Conservation (phyloP, 495 filamentous ascomycete genomes). For the Jackrogersella multiformis region DNA sequence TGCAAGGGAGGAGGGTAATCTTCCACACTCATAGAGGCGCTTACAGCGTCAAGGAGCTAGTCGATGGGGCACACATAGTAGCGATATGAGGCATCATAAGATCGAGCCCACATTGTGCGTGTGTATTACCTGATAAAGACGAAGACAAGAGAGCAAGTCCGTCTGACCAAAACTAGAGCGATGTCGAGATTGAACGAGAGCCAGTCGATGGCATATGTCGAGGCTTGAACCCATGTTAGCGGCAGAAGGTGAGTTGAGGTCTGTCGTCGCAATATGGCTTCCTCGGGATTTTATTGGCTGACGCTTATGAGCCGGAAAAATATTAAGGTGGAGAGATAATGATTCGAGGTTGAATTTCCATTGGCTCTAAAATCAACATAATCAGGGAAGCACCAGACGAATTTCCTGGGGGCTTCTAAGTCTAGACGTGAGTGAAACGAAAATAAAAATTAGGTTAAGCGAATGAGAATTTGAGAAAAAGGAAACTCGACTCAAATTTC, state of each 20-base stretch:
- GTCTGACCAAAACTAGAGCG: slow-evolving; percentile 32
- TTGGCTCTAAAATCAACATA: slow-evolving; percentile 45
- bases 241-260: slow-evolving; percentile 49
- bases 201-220: slow-evolving; percentile 46
- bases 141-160: slow-evolving; percentile 27
- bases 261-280: slow-evolving; percentile 39
- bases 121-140: slow-evolving; percentile 39
- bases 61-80: slow-evolving; percentile 17
- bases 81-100: slow-evolving; percentile 33
- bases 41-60: slow-evolving; percentile 36
- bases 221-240: slow-evolving; percentile 45
- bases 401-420: slow-evolving; percentile 23
- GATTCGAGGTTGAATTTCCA: slow-evolving; percentile 34
- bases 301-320: slow-evolving; percentile 29
- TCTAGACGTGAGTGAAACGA: slow-evolving; percentile 40
- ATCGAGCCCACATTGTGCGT: slow-evolving; percentile 35
- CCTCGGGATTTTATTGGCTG: slow-evolving; percentile 38
- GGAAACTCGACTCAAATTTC: slow-evolving; percentile 18
- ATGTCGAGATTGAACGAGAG: slow-evolving; percentile 43
- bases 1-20: slow-evolving; percentile 27
- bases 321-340: slow-evolving; percentile 35
- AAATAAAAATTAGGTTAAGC: slow-evolving; percentile 31
- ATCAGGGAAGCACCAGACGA: slow-evolving; percentile 37
- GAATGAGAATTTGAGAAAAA: slow-evolving; percentile 42
- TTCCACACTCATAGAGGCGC: slow-evolving; percentile 32